A percentile compares a stretch with the other conserved stretches of the same genome.
phyloP scores from a whole-genome alignment of 768 basidiomycete species.

The Kwoniella sp. region DNA sequence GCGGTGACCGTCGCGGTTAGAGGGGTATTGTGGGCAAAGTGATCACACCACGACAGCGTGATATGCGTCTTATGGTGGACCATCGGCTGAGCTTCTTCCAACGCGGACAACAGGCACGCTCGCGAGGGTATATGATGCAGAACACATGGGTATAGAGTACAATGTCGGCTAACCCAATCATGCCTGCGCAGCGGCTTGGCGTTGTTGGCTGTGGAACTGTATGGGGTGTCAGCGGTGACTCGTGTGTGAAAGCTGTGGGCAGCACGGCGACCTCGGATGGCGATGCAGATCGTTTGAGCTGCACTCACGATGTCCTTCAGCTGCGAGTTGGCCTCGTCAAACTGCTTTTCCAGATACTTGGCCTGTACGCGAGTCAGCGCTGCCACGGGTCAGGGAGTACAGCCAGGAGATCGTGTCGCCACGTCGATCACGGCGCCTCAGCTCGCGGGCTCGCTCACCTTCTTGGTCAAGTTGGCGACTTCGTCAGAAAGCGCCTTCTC shows the following conservation, averaged over 20 bases:
- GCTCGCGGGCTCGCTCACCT: conserved; percentile 55
- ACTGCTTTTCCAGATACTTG: conserved; percentile 90
- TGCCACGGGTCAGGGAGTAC: not conserved
- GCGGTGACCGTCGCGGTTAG: no score
- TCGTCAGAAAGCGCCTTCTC: conserved; percentile 84
- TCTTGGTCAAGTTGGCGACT: conserved; percentile 74
- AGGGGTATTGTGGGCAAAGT: no score
- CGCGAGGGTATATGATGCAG: no score
- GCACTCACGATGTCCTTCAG: conserved; percentile 55
- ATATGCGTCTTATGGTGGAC: no score
- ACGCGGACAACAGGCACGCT: no score
- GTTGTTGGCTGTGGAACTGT: conserved; percentile 46
- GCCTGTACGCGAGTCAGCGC: no score
- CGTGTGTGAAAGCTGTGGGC: not conserved
- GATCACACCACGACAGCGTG: no score
- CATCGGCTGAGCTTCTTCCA: no score
- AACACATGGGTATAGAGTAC: no score
- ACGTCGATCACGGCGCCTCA: not conserved
- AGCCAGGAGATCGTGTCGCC: not conserved
- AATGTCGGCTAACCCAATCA: no score
- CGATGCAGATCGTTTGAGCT: not conserved
- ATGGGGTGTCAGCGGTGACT: not conserved
- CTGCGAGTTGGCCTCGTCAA: conserved; percentile 80
- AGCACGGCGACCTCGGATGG: not conserved
- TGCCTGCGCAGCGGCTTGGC: conserved; percentile 16